Conservation (phyloP, 2,329 filamentous ascomycete genomes). For the Tricladium varicosporioides region DNA sequence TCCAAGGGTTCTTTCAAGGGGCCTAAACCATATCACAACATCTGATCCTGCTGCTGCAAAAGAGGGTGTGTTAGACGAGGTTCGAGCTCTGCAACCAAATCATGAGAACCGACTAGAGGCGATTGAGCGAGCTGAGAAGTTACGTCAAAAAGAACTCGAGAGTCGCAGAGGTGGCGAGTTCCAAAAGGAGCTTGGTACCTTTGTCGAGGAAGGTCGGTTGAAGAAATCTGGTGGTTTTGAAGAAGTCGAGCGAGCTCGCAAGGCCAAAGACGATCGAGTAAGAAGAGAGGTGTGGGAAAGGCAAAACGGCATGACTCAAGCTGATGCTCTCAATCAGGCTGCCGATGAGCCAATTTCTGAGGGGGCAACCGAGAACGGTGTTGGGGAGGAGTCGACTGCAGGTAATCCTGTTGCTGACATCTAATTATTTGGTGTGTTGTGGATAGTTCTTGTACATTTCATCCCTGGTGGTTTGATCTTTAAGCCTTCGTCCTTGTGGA, state of each 20-base stretch:
- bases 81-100: conserved; percentile 89
- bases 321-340: conserved; percentile 23
- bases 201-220: conserved; percentile 85
- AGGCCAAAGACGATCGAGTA: conserved; percentile 82
- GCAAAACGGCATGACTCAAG: conserved; percentile 50
- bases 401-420: background rate
- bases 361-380: background rate
- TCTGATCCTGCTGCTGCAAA: conserved; percentile 79
- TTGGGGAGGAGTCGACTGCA: background rate
- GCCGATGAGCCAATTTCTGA: conserved; percentile 2
- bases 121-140: conserved; percentile 94
- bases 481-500: background rate
- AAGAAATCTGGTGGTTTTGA: conserved; percentile 97
- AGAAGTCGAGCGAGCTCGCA: conserved; percentile 82
- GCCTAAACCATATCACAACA: conserved; percentile 50
- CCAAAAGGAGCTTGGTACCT: conserved; percentile 78
- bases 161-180: conserved; percentile 68
- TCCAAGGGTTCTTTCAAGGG: conserved; percentile 52
- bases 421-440: background rate
- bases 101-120: conserved; percentile 91
- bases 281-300: conserved; percentile 75
- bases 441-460: background rate
- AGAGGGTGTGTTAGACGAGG: conserved; percentile 87
- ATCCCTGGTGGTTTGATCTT: background rate
- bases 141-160: conserved; percentile 84